phyloP scores from a whole-genome alignment of 495 filamentous ascomycete genomes.

The Xylaria scruposa region DNA sequence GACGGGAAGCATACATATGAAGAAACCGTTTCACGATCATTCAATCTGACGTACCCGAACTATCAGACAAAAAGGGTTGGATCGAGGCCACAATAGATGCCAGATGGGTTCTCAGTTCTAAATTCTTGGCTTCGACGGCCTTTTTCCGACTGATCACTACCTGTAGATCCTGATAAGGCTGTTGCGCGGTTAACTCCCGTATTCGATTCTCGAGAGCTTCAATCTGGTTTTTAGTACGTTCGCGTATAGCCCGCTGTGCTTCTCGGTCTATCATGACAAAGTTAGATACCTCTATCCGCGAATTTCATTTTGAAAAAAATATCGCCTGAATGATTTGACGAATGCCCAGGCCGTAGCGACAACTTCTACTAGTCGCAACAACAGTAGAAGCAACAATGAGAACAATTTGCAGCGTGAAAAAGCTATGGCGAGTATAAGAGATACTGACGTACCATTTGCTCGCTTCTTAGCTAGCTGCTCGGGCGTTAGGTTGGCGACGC shows the following conservation, averaged over 20 bases:
- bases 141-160: slow-evolving; percentile 72
- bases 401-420: not conserved
- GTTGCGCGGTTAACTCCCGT: slow-evolving; percentile 63
- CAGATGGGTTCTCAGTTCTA: slow-evolving; percentile 68
- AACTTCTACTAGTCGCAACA: not conserved
- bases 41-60: slow-evolving; percentile 37
- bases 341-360: slow-evolving; percentile 18
- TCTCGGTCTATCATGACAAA: slow-evolving; percentile 63
- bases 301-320: not conserved
- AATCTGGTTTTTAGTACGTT: slow-evolving; percentile 77
- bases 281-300: slow-evolving; percentile 6
- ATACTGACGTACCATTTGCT: slow-evolving; percentile 64
- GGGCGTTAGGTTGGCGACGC: slow-evolving; percentile 72
- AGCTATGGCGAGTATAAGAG: slow-evolving; percentile 3
- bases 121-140: slow-evolving; percentile 71
- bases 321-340: slow-evolving; percentile 21
- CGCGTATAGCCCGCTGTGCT: slow-evolving; percentile 81
- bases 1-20: not conserved
- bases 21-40: slow-evolving; percentile 11
- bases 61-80: slow-evolving; percentile 59
- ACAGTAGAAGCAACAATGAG: not conserved
- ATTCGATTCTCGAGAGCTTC: slow-evolving; percentile 61
- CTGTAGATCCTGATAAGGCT: slow-evolving; percentile 82
- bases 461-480: slow-evolving; percentile 78
- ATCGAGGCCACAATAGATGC: slow-evolving; percentile 66